Percentiles rank a stretch among this genome's conserved stretches.
phyloP scores from a whole-genome alignment of 495 filamentous ascomycete genomes.

The Tetracladium marchalianum region DNA sequence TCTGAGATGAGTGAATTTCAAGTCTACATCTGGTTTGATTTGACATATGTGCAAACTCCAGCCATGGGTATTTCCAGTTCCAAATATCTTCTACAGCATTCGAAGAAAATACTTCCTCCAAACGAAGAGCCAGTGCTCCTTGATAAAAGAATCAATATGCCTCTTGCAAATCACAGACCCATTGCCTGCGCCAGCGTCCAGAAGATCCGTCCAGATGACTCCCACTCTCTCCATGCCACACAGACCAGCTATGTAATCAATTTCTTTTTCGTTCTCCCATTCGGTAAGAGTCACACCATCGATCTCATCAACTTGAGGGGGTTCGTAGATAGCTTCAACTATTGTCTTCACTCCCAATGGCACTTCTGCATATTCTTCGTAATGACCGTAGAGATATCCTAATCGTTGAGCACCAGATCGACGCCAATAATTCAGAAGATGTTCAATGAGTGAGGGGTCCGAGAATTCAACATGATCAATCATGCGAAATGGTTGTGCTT shows the following conservation, averaged over 20 bases:
- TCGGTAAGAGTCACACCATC: conserved; percentile 82
- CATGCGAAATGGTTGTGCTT: conserved; percentile 92
- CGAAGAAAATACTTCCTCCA: too few relatives aligned
- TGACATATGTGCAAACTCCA: too few relatives aligned
- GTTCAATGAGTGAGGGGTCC: conserved; percentile 69
- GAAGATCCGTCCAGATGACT: conserved; percentile 89
- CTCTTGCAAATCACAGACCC: conserved; percentile 88
- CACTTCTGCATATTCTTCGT: conserved; percentile 85
- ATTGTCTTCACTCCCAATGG: conserved; percentile 93
- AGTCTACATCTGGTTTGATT: too few relatives aligned
- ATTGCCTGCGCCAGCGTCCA: conserved; percentile 71
- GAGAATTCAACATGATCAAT: conserved; percentile 98
- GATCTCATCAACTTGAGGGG: conserved; percentile 81
- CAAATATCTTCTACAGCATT: too few relatives aligned
- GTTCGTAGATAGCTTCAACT: conserved; percentile 96
- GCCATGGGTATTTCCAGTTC: too few relatives aligned
- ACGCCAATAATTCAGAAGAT: conserved; percentile 85
- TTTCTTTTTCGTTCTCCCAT: conserved; percentile 79
- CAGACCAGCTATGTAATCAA: conserved; percentile 69
- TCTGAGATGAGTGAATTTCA: too few relatives aligned
- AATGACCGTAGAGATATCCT: conserved; percentile 85
- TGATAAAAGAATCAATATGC: conserved; percentile 65
- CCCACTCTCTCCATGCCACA: conserved; percentile 89
- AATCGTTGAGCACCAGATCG: conserved; percentile 67
- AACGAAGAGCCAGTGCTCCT: too few relatives aligned